A percentile compares a stretch with the other conserved stretches of the same genome.
phyloP scores from a whole-genome alignment of 345 rosid genomes.

The Lepidium sativum region DNA sequence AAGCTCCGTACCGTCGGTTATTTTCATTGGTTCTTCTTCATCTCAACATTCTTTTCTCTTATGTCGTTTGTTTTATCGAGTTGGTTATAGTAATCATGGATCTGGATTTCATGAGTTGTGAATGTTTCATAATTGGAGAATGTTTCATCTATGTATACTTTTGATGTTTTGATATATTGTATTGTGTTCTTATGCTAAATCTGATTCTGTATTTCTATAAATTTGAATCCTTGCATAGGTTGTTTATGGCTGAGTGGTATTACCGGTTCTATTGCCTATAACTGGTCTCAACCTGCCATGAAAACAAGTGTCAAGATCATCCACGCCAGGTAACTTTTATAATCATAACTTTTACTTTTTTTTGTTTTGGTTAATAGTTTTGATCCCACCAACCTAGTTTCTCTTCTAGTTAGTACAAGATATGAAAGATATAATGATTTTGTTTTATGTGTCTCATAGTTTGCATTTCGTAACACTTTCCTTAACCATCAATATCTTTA shows the following conservation, averaged over 20 bases:
- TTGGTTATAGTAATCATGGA: neutral
- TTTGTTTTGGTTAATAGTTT: neutral
- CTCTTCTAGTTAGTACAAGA: neutral
- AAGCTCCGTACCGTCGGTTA: slow-evolving; percentile 87
- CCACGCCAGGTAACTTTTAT: slow-evolving; percentile 57
- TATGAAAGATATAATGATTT: neutral
- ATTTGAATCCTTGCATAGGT: slow-evolving; percentile 27
- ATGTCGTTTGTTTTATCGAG: neutral
- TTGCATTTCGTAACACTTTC: neutral
- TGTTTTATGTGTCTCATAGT: neutral
- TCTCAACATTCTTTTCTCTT: neutral
- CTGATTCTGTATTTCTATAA: neutral
- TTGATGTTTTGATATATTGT: neutral
- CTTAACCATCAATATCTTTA: too few relatives aligned
- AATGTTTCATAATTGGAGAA: neutral
- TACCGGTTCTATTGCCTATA: slow-evolving; percentile 68
- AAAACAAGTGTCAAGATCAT: slow-evolving; percentile 86
- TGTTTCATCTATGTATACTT: neutral
- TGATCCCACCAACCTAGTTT: neutral
- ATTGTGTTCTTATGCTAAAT: neutral
- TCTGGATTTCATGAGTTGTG: neutral
- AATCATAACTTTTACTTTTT: neutral
- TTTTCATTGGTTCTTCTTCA: neutral
- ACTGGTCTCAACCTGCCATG: slow-evolving; percentile 85
- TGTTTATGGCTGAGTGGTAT: slow-evolving; percentile 78